These are phyloP conservation scores for Gossypium schwendimanii DNA, from an alignment of 441 rosid species.

Conservation along the genomic window DNA sequence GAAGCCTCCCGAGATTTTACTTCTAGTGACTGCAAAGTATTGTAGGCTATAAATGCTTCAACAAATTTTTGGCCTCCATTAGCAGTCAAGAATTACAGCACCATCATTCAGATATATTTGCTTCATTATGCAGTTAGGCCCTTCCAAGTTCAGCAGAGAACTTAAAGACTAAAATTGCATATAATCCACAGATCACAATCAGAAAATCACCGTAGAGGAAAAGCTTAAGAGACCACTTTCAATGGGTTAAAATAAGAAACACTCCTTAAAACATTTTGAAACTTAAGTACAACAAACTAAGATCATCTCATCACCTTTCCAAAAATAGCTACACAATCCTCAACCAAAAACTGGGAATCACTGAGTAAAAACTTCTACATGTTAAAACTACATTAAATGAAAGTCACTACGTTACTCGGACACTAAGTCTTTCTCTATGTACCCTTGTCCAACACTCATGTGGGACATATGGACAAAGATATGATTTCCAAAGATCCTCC, in stretches of 20 bases:
- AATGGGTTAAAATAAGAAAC: background rate
- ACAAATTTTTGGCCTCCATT: background rate
- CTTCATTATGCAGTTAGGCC: background rate
- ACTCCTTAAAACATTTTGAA: no score
- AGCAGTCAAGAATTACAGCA: background rate
- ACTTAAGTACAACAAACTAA: no score
- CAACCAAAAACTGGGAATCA: background rate
- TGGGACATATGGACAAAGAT: no score
- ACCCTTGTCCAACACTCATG: no score
- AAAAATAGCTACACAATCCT: no score
- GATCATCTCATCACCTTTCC: no score
- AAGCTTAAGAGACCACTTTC: background rate
- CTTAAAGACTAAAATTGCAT: background rate
- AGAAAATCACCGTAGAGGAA: background rate
- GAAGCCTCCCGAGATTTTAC: background rate
- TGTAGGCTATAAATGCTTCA: background rate
- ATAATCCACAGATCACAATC: background rate
- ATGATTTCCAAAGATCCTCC: no score
- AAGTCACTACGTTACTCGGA: no score
- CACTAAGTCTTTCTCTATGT: no score
- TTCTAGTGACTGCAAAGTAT: background rate
- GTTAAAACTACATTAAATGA: no score
- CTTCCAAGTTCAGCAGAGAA: background rate
- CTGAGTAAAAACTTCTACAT: background rate
- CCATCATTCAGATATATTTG: background rate